Percentiles rank a stretch among this genome's conserved stretches.
Evolutionary conservation across 345 rosid species (phyloP).

Genomic region (Sonneratia caseolaris): DNA sequence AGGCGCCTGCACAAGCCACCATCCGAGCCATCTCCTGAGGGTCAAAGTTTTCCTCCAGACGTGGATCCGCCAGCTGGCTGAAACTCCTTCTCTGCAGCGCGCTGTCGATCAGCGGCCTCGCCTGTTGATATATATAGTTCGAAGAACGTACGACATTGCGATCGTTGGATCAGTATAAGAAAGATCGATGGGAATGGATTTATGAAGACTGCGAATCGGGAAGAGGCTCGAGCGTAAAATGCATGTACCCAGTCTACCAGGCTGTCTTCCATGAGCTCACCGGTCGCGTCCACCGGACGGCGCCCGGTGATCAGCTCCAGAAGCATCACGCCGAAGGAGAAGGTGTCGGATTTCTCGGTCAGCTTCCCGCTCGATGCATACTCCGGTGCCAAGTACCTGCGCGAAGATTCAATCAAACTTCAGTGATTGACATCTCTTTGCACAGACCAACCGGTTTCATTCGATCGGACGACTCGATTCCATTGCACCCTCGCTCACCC

Average conservation of each 20-base stretch:
- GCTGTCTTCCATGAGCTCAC: slow-evolving; percentile 61
- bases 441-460: not conserved
- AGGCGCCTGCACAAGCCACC: slow-evolving; percentile 69
- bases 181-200: no score
- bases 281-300: slow-evolving; percentile 46
- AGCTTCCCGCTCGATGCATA: slow-evolving; percentile 85
- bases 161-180: not conserved
- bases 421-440: not conserved
- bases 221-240: not conserved
- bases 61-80: slow-evolving; percentile 48
- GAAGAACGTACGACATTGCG: not conserved
- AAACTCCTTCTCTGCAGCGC: slow-evolving; percentile 51
- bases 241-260: slow-evolving; percentile 71
- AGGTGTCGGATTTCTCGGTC: slow-evolving; percentile 85
- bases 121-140: slow-evolving; percentile 26
- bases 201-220: not conserved
- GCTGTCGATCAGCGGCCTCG: slow-evolving; percentile 52
- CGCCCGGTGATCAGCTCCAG: slow-evolving; percentile 79
- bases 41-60: slow-evolving; percentile 36
- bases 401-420: not conserved
- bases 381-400: slow-evolving; percentile 90
- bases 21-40: slow-evolving; percentile 54
- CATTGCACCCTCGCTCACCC: slow-evolving; percentile 33
- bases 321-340: slow-evolving; percentile 85
- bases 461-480: no score